phyloP scores from a whole-genome alignment of 768 basidiomycete species.

The Astraeus odoratus region DNA sequence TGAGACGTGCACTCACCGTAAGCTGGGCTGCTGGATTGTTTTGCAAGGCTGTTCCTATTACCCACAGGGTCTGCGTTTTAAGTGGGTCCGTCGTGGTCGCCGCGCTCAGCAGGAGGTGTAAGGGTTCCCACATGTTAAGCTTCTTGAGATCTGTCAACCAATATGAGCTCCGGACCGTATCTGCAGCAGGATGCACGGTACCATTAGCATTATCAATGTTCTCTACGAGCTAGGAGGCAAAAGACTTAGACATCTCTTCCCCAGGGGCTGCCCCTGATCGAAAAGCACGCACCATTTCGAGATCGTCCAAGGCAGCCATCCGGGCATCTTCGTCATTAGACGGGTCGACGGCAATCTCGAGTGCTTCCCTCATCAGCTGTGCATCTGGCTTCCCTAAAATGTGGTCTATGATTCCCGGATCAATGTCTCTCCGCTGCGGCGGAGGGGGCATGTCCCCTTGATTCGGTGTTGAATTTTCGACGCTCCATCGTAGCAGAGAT shows the following conservation, averaged over 20 bases:
- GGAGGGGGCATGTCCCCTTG: constrained; percentile 28
- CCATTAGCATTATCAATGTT: constrained; percentile 90
- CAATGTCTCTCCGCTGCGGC: constrained; percentile 44
- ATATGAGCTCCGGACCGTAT: background rate
- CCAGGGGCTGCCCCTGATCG: background rate
- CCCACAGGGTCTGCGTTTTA: constrained; percentile 70
- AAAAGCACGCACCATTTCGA: constrained; percentile 67
- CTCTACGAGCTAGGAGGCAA: constrained; percentile 59
- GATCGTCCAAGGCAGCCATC: constrained; percentile 67
- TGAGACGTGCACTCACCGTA: constrained; percentile 42
- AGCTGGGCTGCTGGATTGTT: constrained; percentile 84
- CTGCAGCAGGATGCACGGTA: constrained; percentile 2
- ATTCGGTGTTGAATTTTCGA: constrained; percentile 54
- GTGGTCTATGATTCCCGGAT: constrained; percentile 78
- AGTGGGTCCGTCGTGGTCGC: constrained; percentile 51
- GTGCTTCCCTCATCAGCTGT: constrained; percentile 75
- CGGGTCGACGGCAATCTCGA: constrained; percentile 56
- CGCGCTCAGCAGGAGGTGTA: constrained; percentile 57
- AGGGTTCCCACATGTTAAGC: constrained; percentile 71
- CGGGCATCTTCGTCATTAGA: constrained; percentile 49
- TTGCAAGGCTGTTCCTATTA: constrained; percentile 82
- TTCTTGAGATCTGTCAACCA: constrained; percentile 56
- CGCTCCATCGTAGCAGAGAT: constrained; percentile 74
- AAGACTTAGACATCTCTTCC: background rate
- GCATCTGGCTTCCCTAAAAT: constrained; percentile 84